These are phyloP conservation scores for Austroboletus eburneus DNA, from an alignment of 768 basidiomycete species.

Conservation along the genomic window DNA sequence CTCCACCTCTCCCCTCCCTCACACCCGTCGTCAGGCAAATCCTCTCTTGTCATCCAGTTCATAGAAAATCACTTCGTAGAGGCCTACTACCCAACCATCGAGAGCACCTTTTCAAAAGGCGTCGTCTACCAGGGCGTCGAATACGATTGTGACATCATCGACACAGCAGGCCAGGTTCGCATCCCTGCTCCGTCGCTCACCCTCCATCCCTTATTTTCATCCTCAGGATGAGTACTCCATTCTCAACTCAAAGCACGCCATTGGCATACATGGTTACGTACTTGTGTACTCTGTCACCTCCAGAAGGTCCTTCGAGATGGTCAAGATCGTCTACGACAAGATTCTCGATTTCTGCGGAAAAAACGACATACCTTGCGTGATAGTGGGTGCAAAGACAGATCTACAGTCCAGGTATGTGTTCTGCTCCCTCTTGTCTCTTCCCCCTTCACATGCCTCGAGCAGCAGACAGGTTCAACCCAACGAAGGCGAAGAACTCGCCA, in stretches of 20 bases:
- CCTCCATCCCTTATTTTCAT: conserved; percentile 4
- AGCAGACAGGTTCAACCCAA: conserved; percentile 69
- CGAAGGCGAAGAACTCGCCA: conserved; percentile 77
- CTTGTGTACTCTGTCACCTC: conserved; percentile 94
- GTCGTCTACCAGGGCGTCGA: conserved; percentile 85
- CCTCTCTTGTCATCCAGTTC: conserved; percentile 89
- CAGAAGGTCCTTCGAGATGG: conserved; percentile 89
- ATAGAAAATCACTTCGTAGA: conserved; percentile 91
- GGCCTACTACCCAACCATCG: conserved; percentile 94
- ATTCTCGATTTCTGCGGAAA: conserved; percentile 84
- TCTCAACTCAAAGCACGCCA: conserved; percentile 88
- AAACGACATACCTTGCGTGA: conserved; percentile 84
- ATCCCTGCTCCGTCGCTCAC: background rate
- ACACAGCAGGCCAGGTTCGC: conserved; percentile 93
- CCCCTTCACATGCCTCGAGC: conserved; percentile 31
- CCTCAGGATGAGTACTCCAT: conserved; percentile 87
- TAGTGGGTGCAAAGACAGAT: conserved; percentile 92
- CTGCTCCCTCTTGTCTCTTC: too few relatives aligned
- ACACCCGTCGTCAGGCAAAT: conserved; percentile 67
- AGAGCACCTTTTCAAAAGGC: conserved; percentile 80
- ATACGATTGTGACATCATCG: conserved; percentile 96
- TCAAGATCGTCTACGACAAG: conserved; percentile 90
- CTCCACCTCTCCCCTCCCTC: conserved; percentile 10
- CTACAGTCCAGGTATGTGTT: conserved; percentile 68
- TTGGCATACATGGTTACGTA: conserved; percentile 96